A percentile compares a stretch with the other conserved stretches of the same genome.
phyloP scores from a whole-genome alignment of 306 rosid genomes.

The Vigna nakashimae region DNA sequence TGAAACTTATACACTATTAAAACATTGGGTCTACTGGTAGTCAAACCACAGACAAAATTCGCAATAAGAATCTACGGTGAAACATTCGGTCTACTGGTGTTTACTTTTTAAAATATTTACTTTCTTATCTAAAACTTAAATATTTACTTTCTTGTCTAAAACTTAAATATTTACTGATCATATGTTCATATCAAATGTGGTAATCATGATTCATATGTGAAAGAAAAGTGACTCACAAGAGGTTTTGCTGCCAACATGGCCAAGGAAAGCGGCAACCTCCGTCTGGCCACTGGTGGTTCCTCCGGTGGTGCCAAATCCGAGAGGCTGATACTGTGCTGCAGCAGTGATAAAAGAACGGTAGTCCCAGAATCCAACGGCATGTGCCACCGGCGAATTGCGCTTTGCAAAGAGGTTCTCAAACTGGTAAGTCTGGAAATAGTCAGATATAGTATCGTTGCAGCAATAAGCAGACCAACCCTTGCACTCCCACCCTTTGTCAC shows the following conservation, averaged over 20 bases:
- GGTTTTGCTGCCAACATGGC: slow-evolving; percentile 92
- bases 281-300: slow-evolving; percentile 70
- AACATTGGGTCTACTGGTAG: no score
- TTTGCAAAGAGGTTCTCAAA: slow-evolving; percentile 87
- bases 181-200: no score
- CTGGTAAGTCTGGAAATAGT: slow-evolving; percentile 73
- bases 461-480: slow-evolving; percentile 73
- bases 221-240: slow-evolving; percentile 64
- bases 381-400: slow-evolving; percentile 79
- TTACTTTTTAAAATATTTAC: no score
- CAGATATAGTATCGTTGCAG: slow-evolving; percentile 85
- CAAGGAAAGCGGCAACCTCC: slow-evolving; percentile 91
- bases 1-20: no score
- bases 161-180: no score
- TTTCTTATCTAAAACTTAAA: no score
- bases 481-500: slow-evolving; percentile 94
- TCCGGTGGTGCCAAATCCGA: slow-evolving; percentile 90
- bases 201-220: background rate
- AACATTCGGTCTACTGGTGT: no score
- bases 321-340: slow-evolving; percentile 73
- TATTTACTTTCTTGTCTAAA: no score
- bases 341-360: slow-evolving; percentile 79
- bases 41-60: no score
- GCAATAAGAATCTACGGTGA: no score
- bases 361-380: slow-evolving; percentile 96